Base-by-base conservation (phyloP, 495 filamentous ascomycete species). In the Neurospora intermedia region DNA sequence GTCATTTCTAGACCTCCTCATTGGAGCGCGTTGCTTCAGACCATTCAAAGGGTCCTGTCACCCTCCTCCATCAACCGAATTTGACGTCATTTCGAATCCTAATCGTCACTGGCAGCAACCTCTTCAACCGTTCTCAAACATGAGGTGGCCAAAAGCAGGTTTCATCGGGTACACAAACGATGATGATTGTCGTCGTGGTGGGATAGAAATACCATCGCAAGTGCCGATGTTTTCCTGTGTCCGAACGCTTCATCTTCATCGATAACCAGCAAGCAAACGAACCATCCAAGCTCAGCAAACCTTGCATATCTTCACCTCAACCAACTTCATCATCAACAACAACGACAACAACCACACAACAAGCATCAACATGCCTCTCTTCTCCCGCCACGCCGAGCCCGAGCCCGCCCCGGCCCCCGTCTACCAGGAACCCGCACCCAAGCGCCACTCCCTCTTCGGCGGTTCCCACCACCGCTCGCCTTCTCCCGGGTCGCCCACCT, bases 281-380 rank as follows among this genome's bases (percentile, higher is more conserved):
- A 40, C 8, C 54, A 9, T 35, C 16, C 69, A 72, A 38, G 18
- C 13, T 27, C 70, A 31, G 23, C 20, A 54, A 9, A 15, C 11
- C 8, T 18, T 13, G 71, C 10, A 18, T 8, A 43, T 48, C 35
- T 31, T 46, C 69, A 71, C 7, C 62, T 66, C 40, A 7, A 45
- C 20, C 20, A 69, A 43, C 20, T 1, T 9, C 43, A n/a, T 35
- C 11, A 42, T 23, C 20, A 69, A 54, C 20, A 10, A 46, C 43
- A n/a, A 54, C 20, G 4, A 46, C 43, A n/a, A 9, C 43, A 4
- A 46, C 43, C 43, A 71, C 8, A 59, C 20, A 48, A 66, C 72
- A 18, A 42, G 27, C 74, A 66, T 70, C 76, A 83, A 75, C 40
- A 87, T 87, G 84, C 83, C 84, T 79, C 77, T 87, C 71, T 87